Base-by-base conservation (phyloP, 2,329 filamentous ascomycete genomes). In the Davidsoniella neocaledoniae region DNA sequence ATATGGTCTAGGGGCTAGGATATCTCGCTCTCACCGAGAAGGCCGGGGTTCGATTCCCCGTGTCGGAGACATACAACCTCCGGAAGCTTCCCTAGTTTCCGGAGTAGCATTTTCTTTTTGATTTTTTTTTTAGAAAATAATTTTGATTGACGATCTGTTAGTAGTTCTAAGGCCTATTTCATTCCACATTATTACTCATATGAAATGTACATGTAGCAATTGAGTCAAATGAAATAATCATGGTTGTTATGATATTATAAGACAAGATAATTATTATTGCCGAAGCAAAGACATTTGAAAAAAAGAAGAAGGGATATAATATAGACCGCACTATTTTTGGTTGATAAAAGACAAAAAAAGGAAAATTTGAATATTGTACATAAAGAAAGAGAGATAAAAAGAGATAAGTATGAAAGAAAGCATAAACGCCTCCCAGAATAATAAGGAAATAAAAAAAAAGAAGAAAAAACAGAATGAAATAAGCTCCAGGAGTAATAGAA, bases 11-110 rank as follows among this genome's bases (percentile, higher is more conserved):
- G 43, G 46, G 53, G 53, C 43, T 54, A 54, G 50, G 46, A 54
- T 54, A 50, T 53, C 50, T 51, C 50, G 53, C 50, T 54, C 46
- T 54, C 52, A 51, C 55, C 54, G 55, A 51, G 52, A 47, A 52
- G 54, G 52, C 52, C 55, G 48, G 55, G 55, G 55, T 56, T 56
- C 54, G 51, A 55, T 55, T 55, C 54, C 54, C 54, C 48, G 55
- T 54, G 54, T 50, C 52, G 54, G 54, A 56, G 50, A 21, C 21
- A 21, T 21, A 19, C 17, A 21, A 3, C 4, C 21, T 5, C 21
- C 21, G 21, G 21, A 21, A 21, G 4, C 21, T 2, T 21, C n/a
- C 19, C 19, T 2, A 21, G 19, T 21, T 21, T 21, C 21, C 21
- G 21, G 21, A 21, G 21, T 21, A 21, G 21, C 21, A 21, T 21